Conservation (phyloP, 2,329 filamentous ascomycete species). For the Corniculantispora saksenae region DNA sequence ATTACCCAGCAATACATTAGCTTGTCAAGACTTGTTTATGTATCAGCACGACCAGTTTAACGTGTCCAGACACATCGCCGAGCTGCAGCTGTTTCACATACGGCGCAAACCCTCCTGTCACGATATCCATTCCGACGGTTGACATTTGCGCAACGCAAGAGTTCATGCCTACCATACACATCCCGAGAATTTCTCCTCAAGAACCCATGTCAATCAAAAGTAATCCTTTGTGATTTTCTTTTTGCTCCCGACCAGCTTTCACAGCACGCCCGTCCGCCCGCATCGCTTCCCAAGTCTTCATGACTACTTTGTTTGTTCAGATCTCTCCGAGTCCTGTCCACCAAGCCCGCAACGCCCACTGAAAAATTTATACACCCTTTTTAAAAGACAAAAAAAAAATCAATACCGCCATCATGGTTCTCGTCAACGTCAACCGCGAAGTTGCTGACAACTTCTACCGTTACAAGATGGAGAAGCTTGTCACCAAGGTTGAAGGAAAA, state of each 20-base stretch:
- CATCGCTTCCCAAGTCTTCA: conserved; percentile 13
- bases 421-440: conserved; percentile 98
- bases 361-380: not conserved
- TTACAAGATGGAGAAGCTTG: conserved; percentile 99
- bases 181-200: conserved; percentile 48
- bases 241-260: conserved; percentile 22
- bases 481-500: conserved; percentile 99
- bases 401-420: conserved; percentile 77
- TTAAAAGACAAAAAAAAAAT: conserved; percentile 9
- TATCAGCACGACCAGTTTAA: conserved; percentile 92
- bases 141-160: conserved; percentile 52
- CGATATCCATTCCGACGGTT: conserved; percentile 90
- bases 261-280: not conserved
- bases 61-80: conserved; percentile 93
- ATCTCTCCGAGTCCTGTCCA: conserved; percentile 17
- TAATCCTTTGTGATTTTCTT: conserved; percentile 55
- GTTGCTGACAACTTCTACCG: conserved; percentile 98
- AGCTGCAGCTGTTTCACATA: conserved; percentile 97
- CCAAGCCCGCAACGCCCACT: conserved; percentile 13
- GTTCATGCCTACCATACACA: conserved; percentile 60
- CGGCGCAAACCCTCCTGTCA: conserved; percentile 90
- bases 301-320: conserved; percentile 18
- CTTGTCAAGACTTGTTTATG: conserved; percentile 67
- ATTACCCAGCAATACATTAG: conserved; percentile 22
- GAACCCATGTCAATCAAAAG: conserved; percentile 58